Evolutionary conservation across 345 rosid genomes (phyloP), one percentile per base, ranked within the genome.

Genomic region (Aquilaria sinensis): DNA sequence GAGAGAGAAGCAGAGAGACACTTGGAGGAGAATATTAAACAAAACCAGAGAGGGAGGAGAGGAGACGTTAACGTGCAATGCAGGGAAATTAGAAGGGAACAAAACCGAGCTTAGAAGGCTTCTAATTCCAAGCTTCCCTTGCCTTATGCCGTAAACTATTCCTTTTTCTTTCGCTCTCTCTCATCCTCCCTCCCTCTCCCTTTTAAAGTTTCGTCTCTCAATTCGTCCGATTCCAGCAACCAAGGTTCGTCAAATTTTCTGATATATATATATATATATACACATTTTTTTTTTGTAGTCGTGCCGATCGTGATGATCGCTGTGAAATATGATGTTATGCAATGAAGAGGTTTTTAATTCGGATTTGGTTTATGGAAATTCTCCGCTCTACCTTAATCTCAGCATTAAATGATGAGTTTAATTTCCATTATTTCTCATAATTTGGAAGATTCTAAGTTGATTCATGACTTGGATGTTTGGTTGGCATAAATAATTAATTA

Each of bases 41-140:
- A 57, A 47, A 41, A 32, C 51, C 61, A 23, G 43, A 62, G 53
- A 16, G 14, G 49, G 53, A 61, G 51, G 47, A 60, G 45, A 58
- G 67, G 31, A 57, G 75, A 47, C 71, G 81, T 71, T 84, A 66
- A 81, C 90, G 80, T 84, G 83, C 72, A 81, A 77, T 81, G 80
- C 75, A 72, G 86, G 83, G 67, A 74, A 81, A 62, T 62, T 3
- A 63, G 64, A 47, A 60, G 75, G 67, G 32, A 77, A 67, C 63
- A 65, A 73, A 64, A 64, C 60, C 63, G 76, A 74, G 72, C 80
- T 77, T 77, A 34, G 79, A 81, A 76, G 88, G 77, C 73, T 77
- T 37, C 43, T 65, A 74, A 65, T 68, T 64, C 79, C 77, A 12
- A 63, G 60, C 47, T 60, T 78, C 63, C 78, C 78, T 78, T 76